phyloP scores from a whole-genome alignment of 345 rosid species.

The Populus tremula region DNA sequence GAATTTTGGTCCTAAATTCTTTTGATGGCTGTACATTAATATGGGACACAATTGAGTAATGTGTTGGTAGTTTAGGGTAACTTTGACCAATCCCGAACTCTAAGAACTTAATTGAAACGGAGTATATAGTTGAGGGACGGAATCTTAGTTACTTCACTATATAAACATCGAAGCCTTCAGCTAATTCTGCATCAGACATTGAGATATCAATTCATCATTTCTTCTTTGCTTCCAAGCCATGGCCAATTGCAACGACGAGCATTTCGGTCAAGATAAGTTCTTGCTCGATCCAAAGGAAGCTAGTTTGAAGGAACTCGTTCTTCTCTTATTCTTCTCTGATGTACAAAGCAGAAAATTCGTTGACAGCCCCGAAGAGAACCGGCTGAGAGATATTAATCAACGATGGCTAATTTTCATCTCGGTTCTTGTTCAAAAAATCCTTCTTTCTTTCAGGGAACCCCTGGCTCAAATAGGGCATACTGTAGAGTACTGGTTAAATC shows the following conservation, averaged over 20 bases:
- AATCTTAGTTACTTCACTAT: too few relatives aligned
- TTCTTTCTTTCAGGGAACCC: neutral
- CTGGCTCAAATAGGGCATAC: conserved; percentile 3
- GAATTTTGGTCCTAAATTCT: too few relatives aligned
- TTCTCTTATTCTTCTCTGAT: conserved; percentile 16
- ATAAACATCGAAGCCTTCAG: neutral
- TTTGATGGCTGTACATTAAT: too few relatives aligned
- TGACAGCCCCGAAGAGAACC: conserved; percentile 2
- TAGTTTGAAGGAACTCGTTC: conserved; percentile 6
- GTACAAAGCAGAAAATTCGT: conserved; percentile 15
- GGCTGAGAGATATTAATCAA: neutral
- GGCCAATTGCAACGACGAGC: neutral
- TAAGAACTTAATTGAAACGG: too few relatives aligned
- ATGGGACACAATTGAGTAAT: too few relatives aligned
- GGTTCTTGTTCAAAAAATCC: conserved; percentile 6
- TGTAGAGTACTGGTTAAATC: conserved; percentile 15
- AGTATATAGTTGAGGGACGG: too few relatives aligned
- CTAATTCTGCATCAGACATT: conserved; percentile 6
- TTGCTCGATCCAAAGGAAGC: conserved; percentile 21
- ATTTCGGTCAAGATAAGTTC: neutral
- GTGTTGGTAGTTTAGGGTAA: too few relatives aligned
- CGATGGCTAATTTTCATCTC: conserved; percentile 30
- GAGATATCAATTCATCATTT: neutral
- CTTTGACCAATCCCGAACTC: too few relatives aligned
- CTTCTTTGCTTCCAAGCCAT: conserved; percentile 7